These are phyloP conservation scores for Tetrapyrgos nigripes DNA, from an alignment of 1,284 basidiomycete species.

Conservation along the genomic window DNA sequence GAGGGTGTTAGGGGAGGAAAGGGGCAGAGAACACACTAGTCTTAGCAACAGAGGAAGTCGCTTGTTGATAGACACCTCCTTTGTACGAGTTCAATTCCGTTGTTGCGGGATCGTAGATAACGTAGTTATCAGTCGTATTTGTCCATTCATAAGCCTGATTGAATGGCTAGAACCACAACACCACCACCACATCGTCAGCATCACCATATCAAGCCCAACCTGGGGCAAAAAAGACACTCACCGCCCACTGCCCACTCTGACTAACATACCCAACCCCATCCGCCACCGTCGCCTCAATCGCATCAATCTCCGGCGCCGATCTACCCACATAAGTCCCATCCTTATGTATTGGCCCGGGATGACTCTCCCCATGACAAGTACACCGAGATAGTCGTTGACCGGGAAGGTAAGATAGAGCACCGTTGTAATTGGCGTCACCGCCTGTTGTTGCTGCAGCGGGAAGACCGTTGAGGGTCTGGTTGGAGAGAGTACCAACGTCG, in stretches of 20 bases:
- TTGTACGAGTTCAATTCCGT: constrained; percentile 58
- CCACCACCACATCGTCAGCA: not conserved
- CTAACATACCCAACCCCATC: constrained; percentile 48
- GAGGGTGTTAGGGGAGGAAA: not conserved
- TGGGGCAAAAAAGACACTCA: constrained; percentile 38
- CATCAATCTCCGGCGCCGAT: constrained; percentile 86
- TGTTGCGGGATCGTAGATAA: constrained; percentile 53
- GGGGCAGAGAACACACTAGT: constrained; percentile 32
- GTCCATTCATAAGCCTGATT: constrained; percentile 53
- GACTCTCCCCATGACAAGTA: constrained; percentile 81
- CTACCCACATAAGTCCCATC: constrained; percentile 74
- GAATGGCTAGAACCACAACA: constrained; percentile 57
- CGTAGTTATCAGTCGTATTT: constrained; percentile 50
- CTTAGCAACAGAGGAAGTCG: constrained; percentile 58
- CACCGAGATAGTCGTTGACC: constrained; percentile 85
- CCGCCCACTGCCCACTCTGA: constrained; percentile 72
- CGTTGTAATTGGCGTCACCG: constrained; percentile 29
- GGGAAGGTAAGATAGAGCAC: constrained; percentile 67
- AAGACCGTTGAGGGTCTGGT: constrained; percentile 48
- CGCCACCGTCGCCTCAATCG: constrained; percentile 66
- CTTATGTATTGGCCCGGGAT: constrained; percentile 76
- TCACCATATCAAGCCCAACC: not conserved
- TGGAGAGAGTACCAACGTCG: constrained; percentile 73
- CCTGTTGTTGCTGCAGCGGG: constrained; percentile 32
- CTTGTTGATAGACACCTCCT: constrained; percentile 67